Evolutionary conservation across 2,329 filamentous ascomycete species (phyloP).

Genomic region (Coniochaeta sp.): DNA sequence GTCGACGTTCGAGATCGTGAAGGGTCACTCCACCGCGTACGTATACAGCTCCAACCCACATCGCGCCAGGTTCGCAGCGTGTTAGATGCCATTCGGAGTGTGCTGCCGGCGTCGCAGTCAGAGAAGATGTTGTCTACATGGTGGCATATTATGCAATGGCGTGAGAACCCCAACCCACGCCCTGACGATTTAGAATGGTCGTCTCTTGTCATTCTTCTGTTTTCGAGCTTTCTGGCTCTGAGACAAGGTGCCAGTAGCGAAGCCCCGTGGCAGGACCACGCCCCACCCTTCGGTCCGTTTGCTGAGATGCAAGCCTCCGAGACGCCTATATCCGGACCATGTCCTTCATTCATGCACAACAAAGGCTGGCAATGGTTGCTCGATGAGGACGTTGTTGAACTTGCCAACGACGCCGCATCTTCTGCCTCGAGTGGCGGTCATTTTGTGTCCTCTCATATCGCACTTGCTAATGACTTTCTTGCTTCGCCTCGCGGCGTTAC

Average conservation of each 20-base stretch:
- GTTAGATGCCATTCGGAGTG: slow-evolving; percentile 55
- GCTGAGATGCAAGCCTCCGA: slow-evolving; percentile 38
- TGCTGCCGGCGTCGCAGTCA: slow-evolving; percentile 51
- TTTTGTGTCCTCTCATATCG: slow-evolving; percentile 46
- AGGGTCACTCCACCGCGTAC: slow-evolving; percentile 56
- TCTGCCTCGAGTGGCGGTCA: background rate
- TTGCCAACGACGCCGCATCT: slow-evolving; percentile 17
- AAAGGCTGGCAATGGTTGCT: slow-evolving; percentile 66
- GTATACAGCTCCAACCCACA: slow-evolving; percentile 59
- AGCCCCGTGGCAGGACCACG: background rate
- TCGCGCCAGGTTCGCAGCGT: slow-evolving; percentile 55
- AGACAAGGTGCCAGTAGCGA: slow-evolving; percentile 22
- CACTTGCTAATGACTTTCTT: slow-evolving; percentile 59
- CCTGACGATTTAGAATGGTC: slow-evolving; percentile 61
- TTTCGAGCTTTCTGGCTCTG: slow-evolving; percentile 57
- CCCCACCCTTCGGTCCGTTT: slow-evolving; percentile 28
- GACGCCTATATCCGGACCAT: slow-evolving; percentile 39
- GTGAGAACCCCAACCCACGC: slow-evolving; percentile 29
- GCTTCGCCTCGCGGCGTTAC: slow-evolving; percentile 49
- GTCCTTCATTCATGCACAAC: slow-evolving; percentile 52
- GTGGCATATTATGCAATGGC: slow-evolving; percentile 70
- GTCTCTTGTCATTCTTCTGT: slow-evolving; percentile 54
- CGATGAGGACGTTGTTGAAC: slow-evolving; percentile 37
- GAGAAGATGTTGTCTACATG: slow-evolving; percentile 61
- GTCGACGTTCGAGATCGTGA: slow-evolving; percentile 62